Conservation (phyloP, 208 protist genomes). For the Phytomonas francai region DNA sequence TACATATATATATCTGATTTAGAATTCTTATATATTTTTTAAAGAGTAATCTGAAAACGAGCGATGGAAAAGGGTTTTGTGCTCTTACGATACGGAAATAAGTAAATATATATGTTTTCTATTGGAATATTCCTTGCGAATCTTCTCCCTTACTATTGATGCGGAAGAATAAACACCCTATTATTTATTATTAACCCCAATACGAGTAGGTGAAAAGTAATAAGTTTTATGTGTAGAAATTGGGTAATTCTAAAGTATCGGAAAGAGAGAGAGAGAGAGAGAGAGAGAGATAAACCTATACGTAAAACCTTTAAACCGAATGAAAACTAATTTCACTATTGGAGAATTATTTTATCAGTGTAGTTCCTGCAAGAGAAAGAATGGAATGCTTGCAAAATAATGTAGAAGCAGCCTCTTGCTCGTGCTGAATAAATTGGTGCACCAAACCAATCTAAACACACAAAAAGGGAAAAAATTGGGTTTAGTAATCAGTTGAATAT, state of each 20-base stretch:
- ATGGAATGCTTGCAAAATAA: background rate
- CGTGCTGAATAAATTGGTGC: background rate
- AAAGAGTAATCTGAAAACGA: too few species aligned
- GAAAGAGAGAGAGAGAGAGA: slow-evolving; percentile 9
- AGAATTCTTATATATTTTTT: too few species aligned
- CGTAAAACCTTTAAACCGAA: background rate
- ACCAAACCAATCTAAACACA: background rate
- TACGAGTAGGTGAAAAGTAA: background rate
- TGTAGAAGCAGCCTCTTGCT: background rate
- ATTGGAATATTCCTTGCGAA: too few species aligned
- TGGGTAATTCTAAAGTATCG: slow-evolving; percentile 2
- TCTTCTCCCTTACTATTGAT: too few species aligned
- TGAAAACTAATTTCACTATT: too few species aligned
- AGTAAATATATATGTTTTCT: too few species aligned
- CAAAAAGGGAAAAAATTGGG: slow-evolving; percentile 7
- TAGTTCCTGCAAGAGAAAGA: slow-evolving; percentile 5
- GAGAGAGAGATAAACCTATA: slow-evolving; percentile 1
- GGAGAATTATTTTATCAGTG: too few species aligned
- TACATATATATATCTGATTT: too few species aligned
- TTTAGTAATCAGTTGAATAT: slow-evolving; percentile 8
- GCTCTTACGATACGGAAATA: too few species aligned
- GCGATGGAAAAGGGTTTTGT: too few species aligned
- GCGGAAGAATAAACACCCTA: slow-evolving; percentile 1
- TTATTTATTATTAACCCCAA: background rate
- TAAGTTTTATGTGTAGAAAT: slow-evolving; percentile 7